Evolutionary conservation across 2,329 filamentous ascomycete species (phyloP), one percentile per base, ranked within the genome.

Genomic region (Cercospora citrullina): DNA sequence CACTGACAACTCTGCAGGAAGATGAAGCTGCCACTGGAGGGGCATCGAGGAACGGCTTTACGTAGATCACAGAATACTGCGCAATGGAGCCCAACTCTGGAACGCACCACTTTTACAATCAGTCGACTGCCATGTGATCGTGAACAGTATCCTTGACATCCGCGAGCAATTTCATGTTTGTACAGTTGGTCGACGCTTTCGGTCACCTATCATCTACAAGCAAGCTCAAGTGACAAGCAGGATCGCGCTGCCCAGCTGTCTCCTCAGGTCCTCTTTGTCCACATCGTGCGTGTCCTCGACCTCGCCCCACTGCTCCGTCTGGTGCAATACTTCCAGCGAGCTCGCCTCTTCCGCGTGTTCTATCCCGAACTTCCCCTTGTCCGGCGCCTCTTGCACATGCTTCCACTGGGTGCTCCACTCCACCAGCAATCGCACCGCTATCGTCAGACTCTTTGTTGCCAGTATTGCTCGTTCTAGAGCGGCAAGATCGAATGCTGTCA

Each of bases 201-300:
- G 9, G 9, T 21, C 14, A 18, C 53, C 5, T n/a, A 3, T 21
- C 21, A 59, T 45, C 23, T 65, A 51, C 64, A 60, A 31, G 10
- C 64, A 60, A 31, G 10, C 42, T 65, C 69, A 79, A 64, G 74
- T 76, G 9, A 97, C 91, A 60, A 98, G 81, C 75, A 98, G 78
- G 16, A 97, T 85, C 10, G 93, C 91, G 78, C 93, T 96, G 14
- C 94, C 95, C 68, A 98, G 82, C 81, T 98, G 95, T 75, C 94
- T 86, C 77, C 88, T 87, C 72, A 98, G 74, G 80, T 99, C 95
- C 80, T 96, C 94, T 79, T 90, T 91, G 75, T 96, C 91, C 0
- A 99, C 95, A 83, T 99, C 95, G 81, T 99, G 95, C 30, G 94
- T 97, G 80, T 99, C 94, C 79, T 99, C 95, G 0, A 99, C 95